Percentiles rank a stretch among this genome's conserved stretches.
Evolutionary conservation across 1,284 basidiomycete genomes (phyloP).

Genomic region (Baeospora myosura): DNA sequence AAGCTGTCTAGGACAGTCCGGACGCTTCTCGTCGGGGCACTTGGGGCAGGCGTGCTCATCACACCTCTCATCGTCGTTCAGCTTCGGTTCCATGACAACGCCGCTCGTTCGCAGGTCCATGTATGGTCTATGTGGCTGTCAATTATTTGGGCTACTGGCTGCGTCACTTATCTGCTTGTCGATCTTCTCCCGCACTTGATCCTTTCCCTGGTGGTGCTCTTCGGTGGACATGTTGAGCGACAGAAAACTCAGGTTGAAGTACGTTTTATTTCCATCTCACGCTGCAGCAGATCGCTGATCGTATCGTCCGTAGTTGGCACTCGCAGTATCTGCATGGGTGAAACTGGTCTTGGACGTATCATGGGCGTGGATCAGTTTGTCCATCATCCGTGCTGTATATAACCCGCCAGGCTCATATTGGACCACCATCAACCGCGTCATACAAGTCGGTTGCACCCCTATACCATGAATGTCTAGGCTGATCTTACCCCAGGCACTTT

Average conservation of each 20-base stretch:
- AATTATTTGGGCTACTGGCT: slow-evolving; percentile 60
- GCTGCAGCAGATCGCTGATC: neutral
- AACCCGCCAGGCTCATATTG: slow-evolving; percentile 61
- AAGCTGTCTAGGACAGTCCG: slow-evolving; percentile 55
- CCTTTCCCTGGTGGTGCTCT: slow-evolving; percentile 43
- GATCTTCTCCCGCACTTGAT: slow-evolving; percentile 55
- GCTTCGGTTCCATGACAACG: slow-evolving; percentile 45
- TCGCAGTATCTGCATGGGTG: slow-evolving; percentile 64
- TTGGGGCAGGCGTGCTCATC: slow-evolving; percentile 60
- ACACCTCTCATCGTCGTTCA: slow-evolving; percentile 64
- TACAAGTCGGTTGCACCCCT: slow-evolving; percentile 42
- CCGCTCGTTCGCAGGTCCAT: slow-evolving; percentile 47
- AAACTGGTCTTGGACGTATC: slow-evolving; percentile 58
- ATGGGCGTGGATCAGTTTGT: slow-evolving; percentile 68
- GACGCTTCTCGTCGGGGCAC: slow-evolving; percentile 43
- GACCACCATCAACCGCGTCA: slow-evolving; percentile 58
- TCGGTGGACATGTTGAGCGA: slow-evolving; percentile 57
- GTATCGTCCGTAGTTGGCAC: slow-evolving; percentile 40
- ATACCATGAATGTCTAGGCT: neutral
- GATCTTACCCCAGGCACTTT: slow-evolving; percentile 45
- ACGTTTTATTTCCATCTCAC: slow-evolving; percentile 16
- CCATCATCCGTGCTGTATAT: slow-evolving; percentile 48
- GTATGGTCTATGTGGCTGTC: slow-evolving; percentile 71
- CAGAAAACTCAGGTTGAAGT: slow-evolving; percentile 63
- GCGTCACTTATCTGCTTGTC: slow-evolving; percentile 55